Base-by-base conservation (phyloP, 148 eudicot genomes). In the Rhododendron kiyosumense region DNA sequence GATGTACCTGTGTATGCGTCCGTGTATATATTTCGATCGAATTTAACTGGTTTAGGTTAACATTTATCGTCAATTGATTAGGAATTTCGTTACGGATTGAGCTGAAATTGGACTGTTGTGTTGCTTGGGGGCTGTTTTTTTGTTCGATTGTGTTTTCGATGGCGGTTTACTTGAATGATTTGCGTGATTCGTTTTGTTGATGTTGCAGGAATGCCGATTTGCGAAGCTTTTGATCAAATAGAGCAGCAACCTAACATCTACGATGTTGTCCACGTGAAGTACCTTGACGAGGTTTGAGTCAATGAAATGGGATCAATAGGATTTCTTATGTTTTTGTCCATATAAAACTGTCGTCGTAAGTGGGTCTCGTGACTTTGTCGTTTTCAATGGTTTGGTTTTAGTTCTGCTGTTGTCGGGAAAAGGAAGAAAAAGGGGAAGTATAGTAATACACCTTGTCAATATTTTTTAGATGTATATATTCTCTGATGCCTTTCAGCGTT, bases 181-280 rank as follows among this genome's bases (percentile, higher is more conserved):
- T 63, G 9, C 9, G 49, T 24, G 32, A 34, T 83, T 61, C 52
- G 30, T 46, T 76, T 5, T 77, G 51, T 8, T 51, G 76, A 0
- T 85, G 84, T 88, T 90, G 38, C 91, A 95, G 99, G 99, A 79
- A 97, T 97, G 99, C 99, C 99, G 17, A 94, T 97, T 61, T 95
- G 95, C 24, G 98, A 97, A 88, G 99, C 99, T 1, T 95, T 97
- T 89, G 90, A 93, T 51, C 98, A 92, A 79, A 94, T 97, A 82
- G 99, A 97, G 86, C 97, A 95, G 86, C 99, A 95, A 85, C 99
- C 99, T 12, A 94, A 94, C 46, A 92, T 95, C 20, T 97, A 97
- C 76, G 99, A 97, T 87, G 98, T 95, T 54, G 99, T 97, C 52
- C 98, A 97, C 87, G 99, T 97, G 84, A 97, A 97, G 90, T 94